Evolutionary conservation across 2,329 filamentous ascomycete species (phyloP), one percentile per base, ranked within the genome.

Genomic region (Fusarium chuoi): DNA sequence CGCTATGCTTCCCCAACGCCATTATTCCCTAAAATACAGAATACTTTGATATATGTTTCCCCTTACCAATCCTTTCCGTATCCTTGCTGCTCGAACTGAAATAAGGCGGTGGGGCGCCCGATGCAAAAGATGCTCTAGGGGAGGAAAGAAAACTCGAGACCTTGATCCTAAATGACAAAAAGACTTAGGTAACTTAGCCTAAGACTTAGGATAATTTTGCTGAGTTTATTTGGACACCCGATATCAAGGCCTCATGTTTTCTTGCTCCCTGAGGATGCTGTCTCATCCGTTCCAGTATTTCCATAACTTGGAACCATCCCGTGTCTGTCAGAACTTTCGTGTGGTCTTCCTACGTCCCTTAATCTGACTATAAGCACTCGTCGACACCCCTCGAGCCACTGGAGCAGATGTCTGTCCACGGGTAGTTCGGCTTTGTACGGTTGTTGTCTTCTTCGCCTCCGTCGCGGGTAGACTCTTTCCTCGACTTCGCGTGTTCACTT

Each of bases 301-400:
- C 66, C 66, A 61, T 51, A 55, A 39, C 30, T 39, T 35, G 7
- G 35, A 28, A n/a, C 62, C 51, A n/a, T 67, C 35, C n/a, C 35
- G 35, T 64, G 36, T 66, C 24, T 67, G 42, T 73, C 49, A 78
- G 52, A 71, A 76, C 55, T 68, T 78, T 24, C 72, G 68, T 8
- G 73, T 73, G 24, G 64, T 61, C 59, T 66, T 79, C 51, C 63
- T 66, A 51, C 76, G 64, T 42, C 72, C 77, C 59, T 65, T 77
- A 24, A 78, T 78, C 56, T 75, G 74, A 41, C 76, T 77, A 39
- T 65, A 75, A 5, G 76, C 76, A 55, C 77, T 77, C 14, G 74
- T 70, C 22, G 48, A 74, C 30, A 35, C 61, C 52, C 74, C 65
- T 52, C 68, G 60, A 59, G 65, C 66, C n/a, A 65, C 62, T n/a